phyloP scores from a whole-genome alignment of 768 basidiomycete species.

The Terana coerulea region DNA sequence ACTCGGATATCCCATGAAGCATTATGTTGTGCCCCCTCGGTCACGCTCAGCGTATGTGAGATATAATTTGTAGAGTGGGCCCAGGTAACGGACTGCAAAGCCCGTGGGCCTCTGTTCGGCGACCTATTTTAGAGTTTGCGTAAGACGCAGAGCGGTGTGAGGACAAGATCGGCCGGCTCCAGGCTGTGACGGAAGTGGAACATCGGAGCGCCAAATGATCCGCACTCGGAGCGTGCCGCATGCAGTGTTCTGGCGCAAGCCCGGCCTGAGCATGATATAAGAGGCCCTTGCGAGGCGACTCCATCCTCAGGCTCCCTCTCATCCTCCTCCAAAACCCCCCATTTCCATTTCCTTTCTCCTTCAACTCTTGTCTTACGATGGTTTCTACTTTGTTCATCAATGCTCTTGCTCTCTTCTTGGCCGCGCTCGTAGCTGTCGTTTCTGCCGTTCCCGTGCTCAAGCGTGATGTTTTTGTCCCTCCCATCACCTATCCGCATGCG shows the following conservation, averaged over 20 bases:
- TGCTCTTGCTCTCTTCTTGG: conserved; percentile 20
- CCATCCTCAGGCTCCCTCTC: not conserved
- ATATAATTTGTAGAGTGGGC: no score
- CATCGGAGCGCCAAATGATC: conserved; percentile 1
- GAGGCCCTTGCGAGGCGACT: not conserved
- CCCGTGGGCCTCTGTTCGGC: no score
- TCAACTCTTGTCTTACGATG: not conserved
- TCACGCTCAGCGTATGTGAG: no score
- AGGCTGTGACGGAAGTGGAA: no score
- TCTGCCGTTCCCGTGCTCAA: conserved; percentile 29
- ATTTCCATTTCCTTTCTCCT: not conserved
- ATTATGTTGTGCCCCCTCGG: no score
- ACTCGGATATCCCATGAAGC: no score
- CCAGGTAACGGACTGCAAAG: no score
- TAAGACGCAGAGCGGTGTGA: no score
- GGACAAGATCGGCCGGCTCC: no score
- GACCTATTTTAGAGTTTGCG: no score
- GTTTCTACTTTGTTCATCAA: conserved; percentile 25
- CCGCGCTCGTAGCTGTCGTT: conserved; percentile 21
- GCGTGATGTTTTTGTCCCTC: conserved; percentile 48
- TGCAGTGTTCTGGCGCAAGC: not conserved
- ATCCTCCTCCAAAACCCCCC: not conserved
- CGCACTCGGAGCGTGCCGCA: not conserved
- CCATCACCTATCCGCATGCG: conserved; percentile 40
- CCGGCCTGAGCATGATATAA: not conserved